These are phyloP conservation scores for Stellera chamaejasme DNA, from an alignment of 345 rosid genomes.

Conservation along the genomic window DNA sequence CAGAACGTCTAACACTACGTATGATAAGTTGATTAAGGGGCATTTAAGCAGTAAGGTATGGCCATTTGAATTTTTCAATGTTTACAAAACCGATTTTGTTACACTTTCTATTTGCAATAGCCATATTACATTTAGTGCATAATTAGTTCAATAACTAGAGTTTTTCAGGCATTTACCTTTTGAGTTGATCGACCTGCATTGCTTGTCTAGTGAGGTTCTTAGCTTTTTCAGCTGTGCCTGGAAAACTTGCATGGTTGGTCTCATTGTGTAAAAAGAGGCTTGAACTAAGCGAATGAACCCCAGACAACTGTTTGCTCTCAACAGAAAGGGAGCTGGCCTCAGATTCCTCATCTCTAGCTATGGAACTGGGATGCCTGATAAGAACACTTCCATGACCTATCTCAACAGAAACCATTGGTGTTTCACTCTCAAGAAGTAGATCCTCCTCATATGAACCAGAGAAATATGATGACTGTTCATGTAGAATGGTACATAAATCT, in stretches of 20 bases:
- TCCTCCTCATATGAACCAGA: conserved; percentile 89
- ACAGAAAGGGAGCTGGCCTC: conserved; percentile 93
- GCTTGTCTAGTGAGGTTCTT: conserved; percentile 27
- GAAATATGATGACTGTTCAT: conserved; percentile 85
- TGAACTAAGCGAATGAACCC: conserved; percentile 50
- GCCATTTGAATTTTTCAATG: too few relatives aligned
- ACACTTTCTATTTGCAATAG: neutral
- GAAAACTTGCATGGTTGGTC: conserved; percentile 22
- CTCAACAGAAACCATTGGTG: conserved; percentile 96
- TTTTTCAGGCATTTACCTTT: conserved; percentile 38
- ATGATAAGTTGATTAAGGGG: too few relatives aligned
- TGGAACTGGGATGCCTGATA: conserved; percentile 67
- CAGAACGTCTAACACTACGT: too few relatives aligned
- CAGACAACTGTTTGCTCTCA: conserved; percentile 59
- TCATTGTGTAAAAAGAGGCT: conserved; percentile 33
- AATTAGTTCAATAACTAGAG: neutral
- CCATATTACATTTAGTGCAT: neutral
- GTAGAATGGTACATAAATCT: conserved; percentile 76
- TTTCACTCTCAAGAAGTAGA: conserved; percentile 81
- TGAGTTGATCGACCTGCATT: conserved; percentile 46
- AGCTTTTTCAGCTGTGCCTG: conserved; percentile 12
- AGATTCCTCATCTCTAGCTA: conserved; percentile 93
- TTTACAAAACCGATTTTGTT: too few relatives aligned
- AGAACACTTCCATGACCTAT: conserved; percentile 95
- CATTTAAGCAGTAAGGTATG: too few relatives aligned